A percentile compares a stretch with the other conserved stretches of the same genome.
These are phyloP conservation scores for Clarireedia hainanense DNA, from an alignment of 2,329 filamentous ascomycete species.

Conservation along the genomic window DNA sequence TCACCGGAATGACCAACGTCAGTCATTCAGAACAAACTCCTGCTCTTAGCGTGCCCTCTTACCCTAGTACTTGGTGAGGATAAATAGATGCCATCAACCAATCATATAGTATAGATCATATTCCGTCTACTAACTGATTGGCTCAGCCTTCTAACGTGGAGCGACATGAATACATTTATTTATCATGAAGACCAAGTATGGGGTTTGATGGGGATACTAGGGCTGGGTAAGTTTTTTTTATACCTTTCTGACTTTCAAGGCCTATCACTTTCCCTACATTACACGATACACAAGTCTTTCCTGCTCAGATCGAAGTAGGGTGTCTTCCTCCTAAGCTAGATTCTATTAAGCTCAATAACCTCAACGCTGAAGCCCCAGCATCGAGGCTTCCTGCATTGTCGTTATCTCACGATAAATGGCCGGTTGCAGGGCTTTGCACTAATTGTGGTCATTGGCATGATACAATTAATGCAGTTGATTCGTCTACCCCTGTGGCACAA, in stretches of 20 bases:
- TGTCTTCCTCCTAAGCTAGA: no score
- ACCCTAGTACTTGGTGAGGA: neutral
- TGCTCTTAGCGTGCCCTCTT: neutral
- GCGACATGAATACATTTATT: no score
- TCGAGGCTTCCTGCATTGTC: neutral
- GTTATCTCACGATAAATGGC: neutral
- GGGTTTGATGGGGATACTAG: neutral
- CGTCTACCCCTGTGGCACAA: neutral
- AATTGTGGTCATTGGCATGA: neutral
- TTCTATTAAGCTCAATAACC: no score
- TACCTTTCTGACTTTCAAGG: neutral
- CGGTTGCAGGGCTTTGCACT: neutral
- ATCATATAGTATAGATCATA: no score
- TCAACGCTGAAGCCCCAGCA: neutral
- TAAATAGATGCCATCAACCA: no score
- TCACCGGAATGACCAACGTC: no score
- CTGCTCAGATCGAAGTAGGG: neutral
- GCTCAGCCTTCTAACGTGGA: no score
- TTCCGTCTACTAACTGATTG: no score
- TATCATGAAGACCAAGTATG: neutral
- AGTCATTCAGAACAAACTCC: neutral
- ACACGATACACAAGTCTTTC: neutral
- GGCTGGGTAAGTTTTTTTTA: conserved; percentile 7
- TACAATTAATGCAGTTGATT: neutral
- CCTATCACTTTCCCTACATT: no score